Conservation (phyloP, 345 rosid species). For the Pseudoturritis turrita region DNA sequence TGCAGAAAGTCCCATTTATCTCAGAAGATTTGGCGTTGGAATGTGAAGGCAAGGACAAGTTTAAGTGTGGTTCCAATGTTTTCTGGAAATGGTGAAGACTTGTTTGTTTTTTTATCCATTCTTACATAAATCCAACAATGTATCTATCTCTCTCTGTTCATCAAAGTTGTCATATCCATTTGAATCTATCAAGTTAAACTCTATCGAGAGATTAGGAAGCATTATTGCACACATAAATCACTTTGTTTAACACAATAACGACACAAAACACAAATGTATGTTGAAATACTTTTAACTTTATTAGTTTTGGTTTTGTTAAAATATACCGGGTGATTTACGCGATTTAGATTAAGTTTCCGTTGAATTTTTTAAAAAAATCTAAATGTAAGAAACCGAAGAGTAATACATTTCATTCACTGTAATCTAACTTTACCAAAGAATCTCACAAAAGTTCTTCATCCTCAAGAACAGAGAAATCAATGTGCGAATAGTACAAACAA, state of each 20-base stretch:
- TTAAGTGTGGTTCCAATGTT: constrained; percentile 96
- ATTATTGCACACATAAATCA: not conserved
- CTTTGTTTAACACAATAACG: too few species aligned
- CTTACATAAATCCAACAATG: constrained; percentile 27
- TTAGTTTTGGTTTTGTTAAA: too few species aligned
- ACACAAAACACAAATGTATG: too few species aligned
- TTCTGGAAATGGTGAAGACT: constrained; percentile 95
- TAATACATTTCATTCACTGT: not conserved
- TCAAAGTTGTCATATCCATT: constrained; percentile 9
- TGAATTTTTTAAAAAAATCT: too few species aligned
- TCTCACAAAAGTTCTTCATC: constrained; percentile 8
- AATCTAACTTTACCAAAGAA: constrained; percentile 2
- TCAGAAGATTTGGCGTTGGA: constrained; percentile 79
- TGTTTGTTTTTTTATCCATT: constrained; percentile 1
- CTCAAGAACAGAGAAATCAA: not conserved
- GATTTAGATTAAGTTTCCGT: too few species aligned
- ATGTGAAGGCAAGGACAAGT: constrained; percentile 95
- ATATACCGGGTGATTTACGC: too few species aligned
- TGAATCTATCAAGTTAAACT: constrained; percentile 15
- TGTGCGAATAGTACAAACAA: constrained; percentile 19
- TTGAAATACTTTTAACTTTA: not conserved
- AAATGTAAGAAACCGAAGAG: not conserved
- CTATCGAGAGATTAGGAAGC: not conserved
- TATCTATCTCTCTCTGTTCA: constrained; percentile 29
- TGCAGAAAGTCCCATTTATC: constrained; percentile 94